phyloP scores from a whole-genome alignment of 768 basidiomycete species.

The Termitomyces sp. region DNA sequence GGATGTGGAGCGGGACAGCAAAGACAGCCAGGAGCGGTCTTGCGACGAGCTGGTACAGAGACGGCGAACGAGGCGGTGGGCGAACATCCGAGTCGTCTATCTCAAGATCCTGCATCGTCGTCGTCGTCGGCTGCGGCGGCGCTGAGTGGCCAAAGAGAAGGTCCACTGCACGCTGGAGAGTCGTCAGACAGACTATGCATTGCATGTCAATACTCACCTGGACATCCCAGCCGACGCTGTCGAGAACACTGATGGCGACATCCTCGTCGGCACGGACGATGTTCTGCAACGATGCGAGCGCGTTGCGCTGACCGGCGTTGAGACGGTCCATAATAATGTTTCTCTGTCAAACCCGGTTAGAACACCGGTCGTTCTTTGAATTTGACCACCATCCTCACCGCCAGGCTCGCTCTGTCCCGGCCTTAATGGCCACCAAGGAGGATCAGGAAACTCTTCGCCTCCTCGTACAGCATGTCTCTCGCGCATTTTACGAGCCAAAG shows the following conservation, averaged over 20 bases:
- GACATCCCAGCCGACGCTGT: conserved; percentile 67
- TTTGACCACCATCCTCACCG: too few relatives aligned
- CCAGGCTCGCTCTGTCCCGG: too few relatives aligned
- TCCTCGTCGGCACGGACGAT: conserved; percentile 59
- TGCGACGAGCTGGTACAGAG: conserved; percentile 8
- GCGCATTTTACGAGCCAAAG: conserved; percentile 93
- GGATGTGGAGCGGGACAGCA: conserved; percentile 53
- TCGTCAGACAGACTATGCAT: background rate
- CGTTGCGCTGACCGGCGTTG: conserved; percentile 16
- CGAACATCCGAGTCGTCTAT: conserved; percentile 44
- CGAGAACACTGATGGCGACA: conserved; percentile 52
- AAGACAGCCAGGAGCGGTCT: conserved; percentile 45
- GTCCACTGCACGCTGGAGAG: conserved; percentile 51
- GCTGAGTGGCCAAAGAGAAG: conserved; percentile 42
- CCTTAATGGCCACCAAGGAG: conserved; percentile 45
- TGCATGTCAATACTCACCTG: conserved; percentile 36
- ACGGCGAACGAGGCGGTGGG: conserved; percentile 10
- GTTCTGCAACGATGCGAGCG: conserved; percentile 45
- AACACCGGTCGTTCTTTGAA: too few relatives aligned
- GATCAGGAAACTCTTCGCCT: conserved; percentile 78
- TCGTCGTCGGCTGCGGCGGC: background rate
- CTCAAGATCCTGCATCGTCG: conserved; percentile 34
- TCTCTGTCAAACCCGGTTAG: background rate
- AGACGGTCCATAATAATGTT: conserved; percentile 15
- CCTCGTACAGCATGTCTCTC: conserved; percentile 89